Evolutionary conservation across 257 asterid genomes (phyloP).

Genomic region (Solanum clarkiae): DNA sequence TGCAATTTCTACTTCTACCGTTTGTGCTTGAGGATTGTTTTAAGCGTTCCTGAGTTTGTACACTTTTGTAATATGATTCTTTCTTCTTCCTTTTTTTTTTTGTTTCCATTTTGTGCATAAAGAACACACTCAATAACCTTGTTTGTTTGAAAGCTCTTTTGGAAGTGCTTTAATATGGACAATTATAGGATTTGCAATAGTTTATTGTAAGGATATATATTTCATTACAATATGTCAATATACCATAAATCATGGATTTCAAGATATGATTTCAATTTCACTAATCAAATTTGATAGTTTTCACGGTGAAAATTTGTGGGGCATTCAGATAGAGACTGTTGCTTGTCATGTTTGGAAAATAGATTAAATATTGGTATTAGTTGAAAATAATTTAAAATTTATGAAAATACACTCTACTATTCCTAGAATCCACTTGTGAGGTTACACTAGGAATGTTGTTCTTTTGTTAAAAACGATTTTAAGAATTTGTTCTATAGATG

Average conservation of each 20-base stretch:
- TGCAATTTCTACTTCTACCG: not conserved
- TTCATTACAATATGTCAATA: not conserved
- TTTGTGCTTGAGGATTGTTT: not conserved
- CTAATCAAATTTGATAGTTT: not conserved
- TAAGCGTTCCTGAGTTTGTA: not conserved
- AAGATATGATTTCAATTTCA: not conserved
- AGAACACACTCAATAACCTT: not conserved
- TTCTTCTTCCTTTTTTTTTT: not conserved
- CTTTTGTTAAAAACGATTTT: no score
- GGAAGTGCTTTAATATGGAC: not conserved
- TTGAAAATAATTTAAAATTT: no score
- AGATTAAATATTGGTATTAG: not conserved
- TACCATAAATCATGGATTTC: not conserved
- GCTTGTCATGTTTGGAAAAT: not conserved
- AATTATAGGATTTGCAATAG: not conserved
- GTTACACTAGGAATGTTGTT: not conserved
- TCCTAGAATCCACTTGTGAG: not conserved
- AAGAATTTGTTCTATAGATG: no score
- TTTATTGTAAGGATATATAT: not conserved
- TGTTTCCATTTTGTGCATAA: not conserved
- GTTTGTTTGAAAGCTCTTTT: not conserved
- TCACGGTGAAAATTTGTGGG: not conserved
- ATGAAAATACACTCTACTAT: not conserved
- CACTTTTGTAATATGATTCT: not conserved
- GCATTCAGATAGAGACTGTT: not conserved